Conservation (phyloP, 352 stramenopile genomes). For the Paralagenidium karlingii region DNA sequence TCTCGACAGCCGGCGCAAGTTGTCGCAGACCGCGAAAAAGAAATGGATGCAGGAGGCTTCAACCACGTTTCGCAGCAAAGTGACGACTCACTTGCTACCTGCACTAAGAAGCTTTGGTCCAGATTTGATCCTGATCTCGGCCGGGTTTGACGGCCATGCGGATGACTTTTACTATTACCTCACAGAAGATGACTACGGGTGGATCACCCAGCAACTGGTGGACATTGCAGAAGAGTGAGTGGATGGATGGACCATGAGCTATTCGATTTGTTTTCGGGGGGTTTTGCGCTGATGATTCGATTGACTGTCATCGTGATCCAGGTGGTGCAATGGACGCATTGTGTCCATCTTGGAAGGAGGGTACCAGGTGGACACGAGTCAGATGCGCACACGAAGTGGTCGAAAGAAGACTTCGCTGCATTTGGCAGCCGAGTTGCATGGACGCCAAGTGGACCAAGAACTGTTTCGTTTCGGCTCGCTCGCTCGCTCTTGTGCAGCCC, state of each 20-base stretch:
- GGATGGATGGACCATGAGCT: too few relatives aligned
- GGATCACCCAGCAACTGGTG: constrained; percentile 65
- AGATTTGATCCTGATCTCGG: constrained; percentile 83
- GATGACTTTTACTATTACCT: constrained; percentile 81
- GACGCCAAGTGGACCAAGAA: not conserved
- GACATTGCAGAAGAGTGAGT: constrained; percentile 60
- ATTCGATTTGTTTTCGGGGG: too few relatives aligned
- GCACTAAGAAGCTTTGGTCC: constrained; percentile 58
- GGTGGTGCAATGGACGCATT: constrained; percentile 51
- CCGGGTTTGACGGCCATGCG: constrained; percentile 77
- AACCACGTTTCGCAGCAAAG: constrained; percentile 40
- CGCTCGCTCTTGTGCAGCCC: constrained; percentile 65
- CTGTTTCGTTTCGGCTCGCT: too few relatives aligned
- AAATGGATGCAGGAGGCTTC: constrained; percentile 52
- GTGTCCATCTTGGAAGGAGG: constrained; percentile 80
- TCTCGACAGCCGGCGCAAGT: too few relatives aligned
- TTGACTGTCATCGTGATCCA: too few relatives aligned
- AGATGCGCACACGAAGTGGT: too few relatives aligned
- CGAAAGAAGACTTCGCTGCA: constrained; percentile 68
- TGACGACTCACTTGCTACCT: constrained; percentile 52
- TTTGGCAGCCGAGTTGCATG: too few relatives aligned
- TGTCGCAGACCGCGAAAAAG: too few relatives aligned
- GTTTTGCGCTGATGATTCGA: too few relatives aligned
- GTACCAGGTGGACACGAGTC: constrained; percentile 61
- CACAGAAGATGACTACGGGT: constrained; percentile 78